phyloP scores from a whole-genome alignment of 1,139 yeast genomes.

The Candida freyschussii region DNA sequence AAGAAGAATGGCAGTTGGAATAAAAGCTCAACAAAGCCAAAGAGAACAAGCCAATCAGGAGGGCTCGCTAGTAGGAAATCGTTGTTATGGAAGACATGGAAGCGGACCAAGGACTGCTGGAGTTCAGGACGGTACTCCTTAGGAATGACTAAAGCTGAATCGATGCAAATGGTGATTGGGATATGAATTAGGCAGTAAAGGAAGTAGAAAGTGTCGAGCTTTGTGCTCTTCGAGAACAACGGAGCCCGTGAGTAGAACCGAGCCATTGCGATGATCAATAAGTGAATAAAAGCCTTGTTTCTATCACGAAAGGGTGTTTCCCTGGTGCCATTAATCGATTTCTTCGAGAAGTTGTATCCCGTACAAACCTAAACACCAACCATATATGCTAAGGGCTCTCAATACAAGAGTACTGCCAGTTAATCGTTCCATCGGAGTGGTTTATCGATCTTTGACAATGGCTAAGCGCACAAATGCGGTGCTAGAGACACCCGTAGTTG shows the following conservation, averaged over 20 bases:
- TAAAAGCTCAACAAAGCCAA: constrained; percentile 65
- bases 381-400: too few relatives aligned
- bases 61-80: constrained; percentile 63
- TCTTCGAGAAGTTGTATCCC: too few relatives aligned
- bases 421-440: too few relatives aligned
- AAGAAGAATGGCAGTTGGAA: constrained; percentile 79
- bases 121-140: constrained; percentile 39
- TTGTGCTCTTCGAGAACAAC: constrained; percentile 18
- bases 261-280: too few relatives aligned
- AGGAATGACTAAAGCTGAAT: constrained; percentile 68
- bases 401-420: too few relatives aligned
- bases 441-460: too few relatives aligned
- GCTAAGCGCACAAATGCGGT: constrained; percentile 11
- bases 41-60: constrained; percentile 64
- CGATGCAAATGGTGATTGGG: constrained; percentile 71
- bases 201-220: constrained; percentile 48
- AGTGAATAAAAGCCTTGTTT: too few relatives aligned
- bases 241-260: too few relatives aligned
- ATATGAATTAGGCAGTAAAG: constrained; percentile 56
- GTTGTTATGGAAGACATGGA: constrained; percentile 59
- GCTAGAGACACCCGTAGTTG: constrained; percentile 16
- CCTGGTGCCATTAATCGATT: too few relatives aligned
- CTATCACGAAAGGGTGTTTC: too few relatives aligned
- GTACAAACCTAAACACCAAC: too few relatives aligned
- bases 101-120: constrained; percentile 45